A percentile compares a stretch with the other conserved stretches of the same genome.
Evolutionary conservation across 768 basidiomycete species (phyloP).

Genomic region (Melanogaster broomeanus): DNA sequence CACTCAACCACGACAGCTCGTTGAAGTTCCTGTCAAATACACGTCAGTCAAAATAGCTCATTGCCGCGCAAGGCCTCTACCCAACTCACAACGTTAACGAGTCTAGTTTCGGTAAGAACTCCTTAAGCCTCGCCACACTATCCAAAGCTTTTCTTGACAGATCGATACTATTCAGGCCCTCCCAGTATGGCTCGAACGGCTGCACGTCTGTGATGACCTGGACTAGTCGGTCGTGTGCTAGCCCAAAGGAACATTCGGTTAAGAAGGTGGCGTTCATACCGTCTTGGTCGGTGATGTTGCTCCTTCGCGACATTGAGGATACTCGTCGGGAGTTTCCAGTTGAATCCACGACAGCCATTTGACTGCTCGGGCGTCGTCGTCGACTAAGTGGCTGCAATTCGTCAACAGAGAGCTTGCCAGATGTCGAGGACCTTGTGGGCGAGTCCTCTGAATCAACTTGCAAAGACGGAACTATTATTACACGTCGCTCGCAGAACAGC

Average conservation of each 20-base stretch:
- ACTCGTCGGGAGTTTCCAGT: conserved; percentile 37
- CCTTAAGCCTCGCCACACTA: conserved; percentile 74
- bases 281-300: conserved; percentile 35
- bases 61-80: conserved; percentile 4
- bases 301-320: conserved; percentile 47
- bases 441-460: conserved; percentile 45
- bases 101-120: conserved; percentile 85
- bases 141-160: conserved; percentile 61
- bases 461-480: not conserved
- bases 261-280: conserved; percentile 66
- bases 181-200: conserved; percentile 96
- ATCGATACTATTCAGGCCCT: conserved; percentile 72
- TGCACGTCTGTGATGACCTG: conserved; percentile 93
- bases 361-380: conserved; percentile 43
- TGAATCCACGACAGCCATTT: conserved; percentile 22
- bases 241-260: conserved; percentile 95
- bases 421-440: conserved; percentile 55
- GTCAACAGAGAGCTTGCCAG: conserved; percentile 43
- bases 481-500: conserved; percentile 4
- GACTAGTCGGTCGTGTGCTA: conserved; percentile 89
- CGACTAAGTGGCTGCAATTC: conserved; percentile 48
- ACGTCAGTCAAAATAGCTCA: conserved; percentile 15
- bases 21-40: conserved; percentile 60
- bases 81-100: conserved; percentile 69
- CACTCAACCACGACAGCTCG: conserved; percentile 78